These are phyloP conservation scores for Trichoderma endophyticum DNA, from an alignment of 2,329 filamentous ascomycete species.

Conservation along the genomic window DNA sequence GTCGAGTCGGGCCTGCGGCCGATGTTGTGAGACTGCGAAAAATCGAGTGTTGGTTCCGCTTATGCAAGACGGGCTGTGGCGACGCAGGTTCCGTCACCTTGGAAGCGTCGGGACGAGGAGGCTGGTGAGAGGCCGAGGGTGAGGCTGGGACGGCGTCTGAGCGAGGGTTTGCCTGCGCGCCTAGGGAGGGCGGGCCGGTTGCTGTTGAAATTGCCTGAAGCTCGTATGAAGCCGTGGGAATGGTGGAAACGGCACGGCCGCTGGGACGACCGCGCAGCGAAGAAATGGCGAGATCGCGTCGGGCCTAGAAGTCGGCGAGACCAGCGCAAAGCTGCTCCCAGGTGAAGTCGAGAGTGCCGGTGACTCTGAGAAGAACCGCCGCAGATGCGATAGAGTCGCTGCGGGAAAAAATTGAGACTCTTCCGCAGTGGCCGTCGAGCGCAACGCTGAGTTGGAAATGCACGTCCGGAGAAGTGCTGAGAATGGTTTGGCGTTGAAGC, in stretches of 20 bases:
- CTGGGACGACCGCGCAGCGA: slow-evolving; percentile 43
- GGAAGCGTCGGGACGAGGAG: slow-evolving; percentile 27
- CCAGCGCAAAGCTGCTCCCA: background rate
- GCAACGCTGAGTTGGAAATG: slow-evolving; percentile 9
- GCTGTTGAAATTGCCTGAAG: slow-evolving; percentile 28
- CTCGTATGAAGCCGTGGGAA: slow-evolving; percentile 50
- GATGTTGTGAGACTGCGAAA: slow-evolving; percentile 43
- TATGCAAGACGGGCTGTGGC: background rate
- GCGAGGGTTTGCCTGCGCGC: slow-evolving; percentile 29
- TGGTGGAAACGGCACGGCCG: slow-evolving; percentile 42
- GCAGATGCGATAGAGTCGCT: background rate
- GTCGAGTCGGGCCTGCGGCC: background rate
- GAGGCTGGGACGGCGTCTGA: slow-evolving; percentile 26
- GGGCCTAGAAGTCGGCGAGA: slow-evolving; percentile 22
- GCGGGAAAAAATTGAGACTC: background rate
- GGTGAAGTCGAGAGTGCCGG: background rate
- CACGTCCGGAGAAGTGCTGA: slow-evolving; percentile 7
- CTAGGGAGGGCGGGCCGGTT: slow-evolving; percentile 29
- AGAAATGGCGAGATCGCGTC: slow-evolving; percentile 27
- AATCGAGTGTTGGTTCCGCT: slow-evolving; percentile 26
- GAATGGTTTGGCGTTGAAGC: slow-evolving; percentile 17
- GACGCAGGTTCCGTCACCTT: background rate
- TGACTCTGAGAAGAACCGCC: background rate
- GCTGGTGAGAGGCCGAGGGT: slow-evolving; percentile 28
- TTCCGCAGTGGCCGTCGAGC: slow-evolving; percentile 5